Conservation (phyloP, 495 filamentous ascomycete species). For the Daldinia vernicosa region DNA sequence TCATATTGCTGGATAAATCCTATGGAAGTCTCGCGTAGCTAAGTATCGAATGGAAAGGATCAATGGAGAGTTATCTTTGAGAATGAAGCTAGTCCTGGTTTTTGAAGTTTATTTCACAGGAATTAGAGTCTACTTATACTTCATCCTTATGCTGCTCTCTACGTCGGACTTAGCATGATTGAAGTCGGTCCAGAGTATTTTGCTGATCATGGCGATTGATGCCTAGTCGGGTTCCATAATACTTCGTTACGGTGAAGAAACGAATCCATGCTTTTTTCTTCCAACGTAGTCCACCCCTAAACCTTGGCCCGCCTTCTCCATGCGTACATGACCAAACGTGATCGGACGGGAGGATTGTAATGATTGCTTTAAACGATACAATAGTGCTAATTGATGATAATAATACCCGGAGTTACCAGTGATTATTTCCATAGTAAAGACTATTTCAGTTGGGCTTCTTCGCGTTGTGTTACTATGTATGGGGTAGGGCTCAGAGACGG, state of each 20-base stretch:
- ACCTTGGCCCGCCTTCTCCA: too few species aligned
- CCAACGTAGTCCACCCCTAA: too few species aligned
- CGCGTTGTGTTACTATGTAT: too few species aligned
- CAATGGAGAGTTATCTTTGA: not conserved
- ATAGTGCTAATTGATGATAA: too few species aligned
- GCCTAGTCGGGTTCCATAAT: not conserved
- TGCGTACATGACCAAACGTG: too few species aligned
- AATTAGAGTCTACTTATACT: not conserved
- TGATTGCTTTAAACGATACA: too few species aligned
- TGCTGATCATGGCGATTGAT: not conserved
- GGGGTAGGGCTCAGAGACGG: too few species aligned
- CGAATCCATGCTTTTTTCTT: not conserved
- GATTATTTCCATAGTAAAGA: too few species aligned
- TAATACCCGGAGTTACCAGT: too few species aligned
- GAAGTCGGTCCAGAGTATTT: not conserved
- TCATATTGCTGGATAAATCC: conserved; percentile 1
- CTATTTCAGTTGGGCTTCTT: too few species aligned
- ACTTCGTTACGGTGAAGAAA: not conserved
- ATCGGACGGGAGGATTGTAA: too few species aligned
- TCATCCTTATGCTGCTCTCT: not conserved
- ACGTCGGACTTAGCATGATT: not conserved
- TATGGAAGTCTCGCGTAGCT: not conserved
- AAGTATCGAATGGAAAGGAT: not conserved
- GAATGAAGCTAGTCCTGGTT: not conserved
- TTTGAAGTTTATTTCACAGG: not conserved